Percentiles rank a stretch among this genome's conserved stretches.
Conservation (phyloP, 495 filamentous ascomycete species). For the Immersiella caudata region DNA sequence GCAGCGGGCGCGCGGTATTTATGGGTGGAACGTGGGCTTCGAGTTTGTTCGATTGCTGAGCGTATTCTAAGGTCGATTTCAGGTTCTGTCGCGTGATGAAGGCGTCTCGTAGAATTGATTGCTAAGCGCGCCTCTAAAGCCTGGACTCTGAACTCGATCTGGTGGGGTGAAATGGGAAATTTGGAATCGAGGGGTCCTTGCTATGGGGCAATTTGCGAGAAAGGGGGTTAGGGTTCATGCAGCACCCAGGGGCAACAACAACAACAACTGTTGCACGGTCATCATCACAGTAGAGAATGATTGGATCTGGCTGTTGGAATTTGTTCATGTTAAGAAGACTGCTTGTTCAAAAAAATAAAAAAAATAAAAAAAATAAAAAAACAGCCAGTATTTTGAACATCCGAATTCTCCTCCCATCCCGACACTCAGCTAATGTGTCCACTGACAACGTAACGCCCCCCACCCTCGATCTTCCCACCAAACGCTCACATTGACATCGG, state of each 20-base stretch:
- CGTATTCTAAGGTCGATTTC: not conserved
- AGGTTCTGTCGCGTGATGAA: not conserved
- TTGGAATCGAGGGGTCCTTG: slow-evolving; percentile 15
- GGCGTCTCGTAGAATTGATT: slow-evolving; percentile 6
- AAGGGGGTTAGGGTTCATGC: slow-evolving; percentile 13
- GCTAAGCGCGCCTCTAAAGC: slow-evolving; percentile 7
- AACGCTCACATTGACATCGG: no score
- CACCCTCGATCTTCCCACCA: no score
- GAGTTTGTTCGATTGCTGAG: not conserved
- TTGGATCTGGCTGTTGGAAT: not conserved
- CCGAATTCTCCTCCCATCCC: no score
- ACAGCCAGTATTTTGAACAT: no score
- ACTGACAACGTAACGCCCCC: no score
- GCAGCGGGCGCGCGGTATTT: slow-evolving; percentile 1
- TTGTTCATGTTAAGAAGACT: no score
- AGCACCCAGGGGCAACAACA: not conserved
- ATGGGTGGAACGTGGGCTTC: not conserved
- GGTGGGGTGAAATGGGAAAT: slow-evolving; percentile 11
- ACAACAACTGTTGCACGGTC: not conserved
- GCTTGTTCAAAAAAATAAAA: no score
- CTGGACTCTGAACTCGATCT: not conserved
- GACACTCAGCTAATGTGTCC: no score
- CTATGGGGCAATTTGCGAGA: not conserved
- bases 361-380: no score
- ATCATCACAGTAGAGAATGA: not conserved